Percentiles rank a stretch among this genome's conserved stretches.
phyloP scores from a whole-genome alignment of 2,329 filamentous ascomycete genomes.

The Aureobasidium mangrovei region DNA sequence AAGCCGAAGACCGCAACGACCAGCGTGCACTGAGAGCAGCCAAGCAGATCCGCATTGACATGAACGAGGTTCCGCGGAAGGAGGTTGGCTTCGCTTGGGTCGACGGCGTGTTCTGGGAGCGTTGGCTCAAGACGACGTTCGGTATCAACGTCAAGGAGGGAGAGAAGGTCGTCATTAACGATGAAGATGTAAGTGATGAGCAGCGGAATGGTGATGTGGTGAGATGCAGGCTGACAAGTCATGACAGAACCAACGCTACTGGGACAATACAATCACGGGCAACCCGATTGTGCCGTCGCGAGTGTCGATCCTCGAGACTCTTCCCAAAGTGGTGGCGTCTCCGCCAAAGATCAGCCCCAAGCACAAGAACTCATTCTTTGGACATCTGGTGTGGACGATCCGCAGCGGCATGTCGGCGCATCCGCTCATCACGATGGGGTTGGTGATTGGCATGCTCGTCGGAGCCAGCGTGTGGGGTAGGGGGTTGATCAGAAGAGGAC shows the following conservation, averaged over 20 bases:
- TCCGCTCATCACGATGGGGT: slow-evolving; percentile 41
- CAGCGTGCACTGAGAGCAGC: slow-evolving; percentile 76
- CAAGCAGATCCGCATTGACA: slow-evolving; percentile 85
- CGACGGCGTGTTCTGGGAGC: slow-evolving; percentile 93
- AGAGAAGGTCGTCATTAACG: slow-evolving; percentile 91
- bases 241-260: slow-evolving; percentile 76
- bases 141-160: slow-evolving; percentile 79
- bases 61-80: slow-evolving; percentile 77
- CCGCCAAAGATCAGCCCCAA: slow-evolving; percentile 67
- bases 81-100: slow-evolving; percentile 96
- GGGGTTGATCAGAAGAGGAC: slow-evolving; percentile 23
- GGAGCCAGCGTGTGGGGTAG: slow-evolving; percentile 23
- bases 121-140: slow-evolving; percentile 92
- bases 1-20: slow-evolving; percentile 88
- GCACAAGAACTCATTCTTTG: slow-evolving; percentile 63
- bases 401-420: slow-evolving; percentile 35
- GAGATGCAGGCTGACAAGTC: not conserved
- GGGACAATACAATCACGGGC: slow-evolving; percentile 84
- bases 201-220: slow-evolving; percentile 20
- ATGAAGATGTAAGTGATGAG: slow-evolving; percentile 71
- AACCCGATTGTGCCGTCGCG: slow-evolving; percentile 84
- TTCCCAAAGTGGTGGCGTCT: slow-evolving; percentile 59
- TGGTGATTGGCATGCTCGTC: slow-evolving; percentile 45
- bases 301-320: slow-evolving; percentile 82
- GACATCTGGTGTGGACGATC: slow-evolving; percentile 54